Evolutionary conservation across 2,329 filamentous ascomycete genomes (phyloP).

Genomic region (Pleomassaria siparia): DNA sequence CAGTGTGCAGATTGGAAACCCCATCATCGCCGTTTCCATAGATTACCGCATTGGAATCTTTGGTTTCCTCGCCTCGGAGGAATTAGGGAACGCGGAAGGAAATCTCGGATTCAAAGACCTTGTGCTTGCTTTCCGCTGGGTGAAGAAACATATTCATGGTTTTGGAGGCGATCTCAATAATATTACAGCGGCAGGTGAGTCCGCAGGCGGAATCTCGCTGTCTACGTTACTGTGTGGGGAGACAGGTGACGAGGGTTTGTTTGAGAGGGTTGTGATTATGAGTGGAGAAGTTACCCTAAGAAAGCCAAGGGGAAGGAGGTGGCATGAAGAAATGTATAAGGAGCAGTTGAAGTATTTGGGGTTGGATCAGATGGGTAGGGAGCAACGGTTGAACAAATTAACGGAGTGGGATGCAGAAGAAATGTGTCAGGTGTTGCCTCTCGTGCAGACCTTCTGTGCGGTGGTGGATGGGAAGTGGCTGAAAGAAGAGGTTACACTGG

Average conservation of each 20-base stretch:
- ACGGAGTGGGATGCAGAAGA: constrained; percentile 21
- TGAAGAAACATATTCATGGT: constrained; percentile 40
- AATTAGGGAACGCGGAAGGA: constrained; percentile 43
- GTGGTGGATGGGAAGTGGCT: constrained; percentile 27
- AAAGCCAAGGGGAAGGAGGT: constrained; percentile 25
- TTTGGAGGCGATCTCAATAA: constrained; percentile 45
- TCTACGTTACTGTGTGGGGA: constrained; percentile 31
- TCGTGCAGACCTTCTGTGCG: constrained; percentile 28
- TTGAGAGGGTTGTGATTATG: constrained; percentile 33
- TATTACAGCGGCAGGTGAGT: constrained; percentile 49
- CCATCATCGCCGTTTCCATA: constrained; percentile 47
- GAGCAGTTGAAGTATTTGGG: constrained; percentile 25
- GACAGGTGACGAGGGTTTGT: constrained; percentile 17
- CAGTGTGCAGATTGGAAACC: constrained; percentile 45
- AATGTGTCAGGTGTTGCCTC: constrained; percentile 22
- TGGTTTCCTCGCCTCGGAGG: constrained; percentile 48
- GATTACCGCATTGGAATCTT: constrained; percentile 37
- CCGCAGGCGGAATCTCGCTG: constrained; percentile 46
- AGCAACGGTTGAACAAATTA: constrained; percentile 16
- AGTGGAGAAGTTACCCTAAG: constrained; percentile 32
- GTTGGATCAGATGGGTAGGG: constrained; percentile 10
- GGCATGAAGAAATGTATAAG: constrained; percentile 30
- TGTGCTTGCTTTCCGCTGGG: constrained; percentile 40
- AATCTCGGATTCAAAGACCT: constrained; percentile 42
- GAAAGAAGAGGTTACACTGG: constrained; percentile 18